phyloP scores from a whole-genome alignment of 1,139 yeast species.

The Debaryomyces robertsiae region DNA sequence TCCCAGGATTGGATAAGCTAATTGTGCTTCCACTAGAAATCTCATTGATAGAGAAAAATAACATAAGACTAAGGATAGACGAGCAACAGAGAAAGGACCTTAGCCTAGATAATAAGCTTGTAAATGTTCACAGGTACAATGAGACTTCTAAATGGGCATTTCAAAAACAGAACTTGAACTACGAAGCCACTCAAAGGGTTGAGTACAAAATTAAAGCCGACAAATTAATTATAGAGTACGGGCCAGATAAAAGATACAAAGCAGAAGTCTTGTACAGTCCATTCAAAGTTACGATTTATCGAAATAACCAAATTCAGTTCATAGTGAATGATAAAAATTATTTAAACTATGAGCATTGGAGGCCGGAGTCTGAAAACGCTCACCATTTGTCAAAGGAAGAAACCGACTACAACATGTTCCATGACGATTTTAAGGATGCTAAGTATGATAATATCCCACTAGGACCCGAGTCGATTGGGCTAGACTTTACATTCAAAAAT shows the following conservation, averaged over 20 bases:
- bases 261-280: conserved; percentile 51
- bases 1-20: conserved; percentile 24
- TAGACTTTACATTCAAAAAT: conserved; percentile 69
- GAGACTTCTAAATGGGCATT: conserved; percentile 68
- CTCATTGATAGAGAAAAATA: conserved; percentile 54
- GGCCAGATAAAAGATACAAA: conserved; percentile 34
- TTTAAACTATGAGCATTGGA: conserved; percentile 77
- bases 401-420: conserved; percentile 56
- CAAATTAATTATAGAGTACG: conserved; percentile 39
- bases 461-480: conserved; percentile 89
- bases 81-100: conserved; percentile 48
- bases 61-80: conserved; percentile 62
- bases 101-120: conserved; percentile 21
- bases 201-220: conserved; percentile 15
- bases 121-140: conserved; percentile 50
- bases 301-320: conserved; percentile 49
- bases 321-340: conserved; percentile 68
- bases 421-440: conserved; percentile 64
- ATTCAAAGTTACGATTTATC: conserved; percentile 51
- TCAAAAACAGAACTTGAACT: conserved; percentile 19
- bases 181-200: conserved; percentile 7
- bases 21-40: conserved; percentile 58
- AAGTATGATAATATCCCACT: conserved; percentile 62
- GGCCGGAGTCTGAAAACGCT: conserved; percentile 43
- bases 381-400: conserved; percentile 56